phyloP scores from a whole-genome alignment of 352 stramenopile species.

The Elongisporangium undulatum region DNA sequence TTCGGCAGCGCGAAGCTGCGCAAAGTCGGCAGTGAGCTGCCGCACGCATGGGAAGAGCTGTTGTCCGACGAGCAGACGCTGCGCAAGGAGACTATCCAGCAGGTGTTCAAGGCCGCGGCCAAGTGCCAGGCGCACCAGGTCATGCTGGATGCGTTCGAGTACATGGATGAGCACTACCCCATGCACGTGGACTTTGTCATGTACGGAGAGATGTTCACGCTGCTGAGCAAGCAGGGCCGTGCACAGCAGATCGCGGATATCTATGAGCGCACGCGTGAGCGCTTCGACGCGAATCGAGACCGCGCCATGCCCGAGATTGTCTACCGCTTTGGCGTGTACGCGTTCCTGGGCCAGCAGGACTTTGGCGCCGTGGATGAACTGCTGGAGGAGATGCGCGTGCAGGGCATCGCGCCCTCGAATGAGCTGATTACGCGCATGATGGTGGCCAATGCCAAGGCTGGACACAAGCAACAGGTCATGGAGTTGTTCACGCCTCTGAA shows the following conservation, averaged over 20 bases:
- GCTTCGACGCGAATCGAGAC: conserved; percentile 20
- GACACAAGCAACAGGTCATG: conserved; percentile 27
- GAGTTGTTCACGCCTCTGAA: conserved; percentile 26
- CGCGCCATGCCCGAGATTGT: conserved; percentile 39
- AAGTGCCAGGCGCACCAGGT: conserved; percentile 21
- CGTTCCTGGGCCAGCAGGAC: conserved; percentile 31
- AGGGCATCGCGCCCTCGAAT: conserved; percentile 22
- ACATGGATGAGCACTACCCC: conserved; percentile 30
- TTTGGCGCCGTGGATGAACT: conserved; percentile 20
- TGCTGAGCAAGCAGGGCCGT: conserved; percentile 18
- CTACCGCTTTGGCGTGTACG: conserved; percentile 50
- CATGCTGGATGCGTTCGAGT: conserved; percentile 30
- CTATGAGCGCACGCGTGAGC: conserved; percentile 22
- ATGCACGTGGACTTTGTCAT: conserved; percentile 24
- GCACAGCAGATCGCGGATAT: conserved; percentile 16
- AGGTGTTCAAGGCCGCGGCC: conserved; percentile 27
- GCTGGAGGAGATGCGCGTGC: conserved; percentile 28
- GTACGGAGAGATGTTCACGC: conserved; percentile 42
- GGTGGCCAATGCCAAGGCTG: conserved; percentile 27
- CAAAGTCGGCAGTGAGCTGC: conserved; percentile 19
- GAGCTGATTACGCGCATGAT: conserved; percentile 44
- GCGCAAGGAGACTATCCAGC: conserved; percentile 13
- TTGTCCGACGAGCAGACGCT: conserved; percentile 3
- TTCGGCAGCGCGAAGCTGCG: conserved; percentile 18
- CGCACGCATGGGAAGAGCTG: conserved; percentile 20